phyloP scores from a whole-genome alignment of 257 asterid species.

The Solanum lignicaule region DNA sequence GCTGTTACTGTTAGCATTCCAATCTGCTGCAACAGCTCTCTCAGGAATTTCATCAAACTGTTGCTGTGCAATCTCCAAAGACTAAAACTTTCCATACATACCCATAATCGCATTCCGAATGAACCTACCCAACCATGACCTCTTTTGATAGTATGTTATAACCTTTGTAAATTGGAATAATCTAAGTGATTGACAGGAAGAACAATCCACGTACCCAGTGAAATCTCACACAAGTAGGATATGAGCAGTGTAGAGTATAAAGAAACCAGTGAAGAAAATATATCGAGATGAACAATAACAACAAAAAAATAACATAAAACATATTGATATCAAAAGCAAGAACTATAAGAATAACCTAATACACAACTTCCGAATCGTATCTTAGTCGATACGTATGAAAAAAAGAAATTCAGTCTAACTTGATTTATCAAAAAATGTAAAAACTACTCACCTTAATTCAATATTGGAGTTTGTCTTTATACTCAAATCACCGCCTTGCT shows the following conservation, averaged over 20 bases:
- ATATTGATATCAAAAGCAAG: no score
- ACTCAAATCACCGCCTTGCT: not conserved
- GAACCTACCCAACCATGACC: not conserved
- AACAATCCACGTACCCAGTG: not conserved
- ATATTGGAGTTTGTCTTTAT: not conserved
- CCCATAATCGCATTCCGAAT: not conserved
- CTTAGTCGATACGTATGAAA: no score
- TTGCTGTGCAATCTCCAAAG: not conserved
- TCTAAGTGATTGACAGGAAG: not conserved
- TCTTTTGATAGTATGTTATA: not conserved
- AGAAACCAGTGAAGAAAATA: no score
- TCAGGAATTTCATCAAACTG: not conserved
- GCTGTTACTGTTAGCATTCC: conserved; percentile 34
- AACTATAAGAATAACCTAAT: no score
- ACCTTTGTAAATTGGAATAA: not conserved
- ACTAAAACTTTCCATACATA: not conserved
- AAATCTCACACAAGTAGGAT: no score
- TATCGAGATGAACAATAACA: not conserved
- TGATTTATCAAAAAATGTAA: not conserved
- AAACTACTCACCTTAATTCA: not conserved
- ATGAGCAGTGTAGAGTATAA: no score
- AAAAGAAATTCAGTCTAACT: not conserved
- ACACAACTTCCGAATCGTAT: no score
- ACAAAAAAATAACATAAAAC: no score
- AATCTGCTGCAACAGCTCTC: not conserved